phyloP scores from a whole-genome alignment of 345 rosid genomes.

The Heritiera littoralis region DNA sequence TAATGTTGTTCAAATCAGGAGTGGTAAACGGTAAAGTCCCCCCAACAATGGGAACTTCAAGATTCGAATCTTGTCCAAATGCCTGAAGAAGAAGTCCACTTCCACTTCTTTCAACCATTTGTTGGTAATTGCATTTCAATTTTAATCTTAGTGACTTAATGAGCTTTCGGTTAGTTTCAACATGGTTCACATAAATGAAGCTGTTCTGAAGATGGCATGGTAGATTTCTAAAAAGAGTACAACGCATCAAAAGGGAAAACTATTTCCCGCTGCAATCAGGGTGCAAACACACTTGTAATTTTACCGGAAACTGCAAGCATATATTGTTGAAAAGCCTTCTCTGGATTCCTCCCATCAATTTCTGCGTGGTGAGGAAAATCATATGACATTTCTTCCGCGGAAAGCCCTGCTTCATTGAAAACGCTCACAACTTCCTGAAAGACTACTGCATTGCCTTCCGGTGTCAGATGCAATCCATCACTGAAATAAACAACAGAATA shows the following conservation, averaged over 20 bases:
- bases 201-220: not conserved
- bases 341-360: conserved; percentile 66
- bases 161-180: too few relatives aligned
- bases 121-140: too few relatives aligned
- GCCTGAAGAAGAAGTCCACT: too few relatives aligned
- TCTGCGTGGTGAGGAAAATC: conserved; percentile 79
- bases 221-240: not conserved
- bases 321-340: conserved; percentile 56
- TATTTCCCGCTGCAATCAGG: not conserved
- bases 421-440: conserved; percentile 53
- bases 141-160: too few relatives aligned
- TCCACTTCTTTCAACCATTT: too few relatives aligned
- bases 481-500: conserved; percentile 38
- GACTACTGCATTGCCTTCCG: conserved; percentile 74
- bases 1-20: too few relatives aligned
- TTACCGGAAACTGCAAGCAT: conserved; percentile 29
- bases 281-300: not conserved
- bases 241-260: not conserved
- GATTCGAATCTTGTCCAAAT: too few relatives aligned
- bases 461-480: conserved; percentile 83
- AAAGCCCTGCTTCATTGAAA: conserved; percentile 67
- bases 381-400: conserved; percentile 69
- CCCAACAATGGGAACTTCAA: too few relatives aligned
- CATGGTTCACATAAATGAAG: not conserved
- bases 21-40: too few relatives aligned